Percentiles rank a stretch among this genome's conserved stretches.
Evolutionary conservation across 441 rosid species (phyloP).

Genomic region (Eruca vesicaria): DNA sequence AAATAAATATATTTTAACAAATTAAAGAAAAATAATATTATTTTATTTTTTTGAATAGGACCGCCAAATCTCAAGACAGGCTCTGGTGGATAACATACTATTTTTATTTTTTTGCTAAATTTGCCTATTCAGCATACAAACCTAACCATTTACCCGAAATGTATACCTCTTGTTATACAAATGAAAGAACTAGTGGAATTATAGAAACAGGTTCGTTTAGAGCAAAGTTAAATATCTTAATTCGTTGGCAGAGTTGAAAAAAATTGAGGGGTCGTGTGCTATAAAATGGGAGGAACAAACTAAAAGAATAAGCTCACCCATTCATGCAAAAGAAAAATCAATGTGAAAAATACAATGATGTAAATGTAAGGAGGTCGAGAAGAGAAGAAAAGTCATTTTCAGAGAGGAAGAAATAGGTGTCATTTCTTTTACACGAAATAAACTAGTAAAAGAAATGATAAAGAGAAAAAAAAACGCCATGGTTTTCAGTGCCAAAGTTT

Average conservation of each 20-base stretch:
- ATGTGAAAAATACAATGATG: background rate
- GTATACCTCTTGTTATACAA: background rate
- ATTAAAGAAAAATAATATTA: too few relatives aligned
- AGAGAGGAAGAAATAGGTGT: slow-evolving; percentile 24
- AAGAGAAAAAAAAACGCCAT: slow-evolving; percentile 42
- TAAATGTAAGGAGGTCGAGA: background rate
- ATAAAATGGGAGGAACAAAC: slow-evolving; percentile 26
- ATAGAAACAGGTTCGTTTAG: background rate
- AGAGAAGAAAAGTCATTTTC: slow-evolving; percentile 28
- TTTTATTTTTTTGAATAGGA: too few relatives aligned
- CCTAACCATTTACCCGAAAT: background rate
- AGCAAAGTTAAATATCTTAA: background rate
- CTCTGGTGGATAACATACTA: too few relatives aligned
- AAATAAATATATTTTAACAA: too few relatives aligned
- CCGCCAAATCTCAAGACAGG: too few relatives aligned
- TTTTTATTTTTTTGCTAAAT: too few relatives aligned
- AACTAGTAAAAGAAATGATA: slow-evolving; percentile 4
- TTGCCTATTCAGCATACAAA: background rate
- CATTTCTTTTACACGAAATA: slow-evolving; percentile 14
- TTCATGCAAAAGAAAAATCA: slow-evolving; percentile 6
- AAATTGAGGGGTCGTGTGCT: slow-evolving; percentile 11
- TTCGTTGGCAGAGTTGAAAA: background rate
- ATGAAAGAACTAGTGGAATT: background rate
- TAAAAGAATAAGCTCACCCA: slow-evolving; percentile 2
- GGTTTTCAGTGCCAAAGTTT: slow-evolving; percentile 83